Percentiles rank a stretch among this genome's conserved stretches.
Conservation (phyloP, 2,329 filamentous ascomycete species). For the Karstenula rhodostoma region DNA sequence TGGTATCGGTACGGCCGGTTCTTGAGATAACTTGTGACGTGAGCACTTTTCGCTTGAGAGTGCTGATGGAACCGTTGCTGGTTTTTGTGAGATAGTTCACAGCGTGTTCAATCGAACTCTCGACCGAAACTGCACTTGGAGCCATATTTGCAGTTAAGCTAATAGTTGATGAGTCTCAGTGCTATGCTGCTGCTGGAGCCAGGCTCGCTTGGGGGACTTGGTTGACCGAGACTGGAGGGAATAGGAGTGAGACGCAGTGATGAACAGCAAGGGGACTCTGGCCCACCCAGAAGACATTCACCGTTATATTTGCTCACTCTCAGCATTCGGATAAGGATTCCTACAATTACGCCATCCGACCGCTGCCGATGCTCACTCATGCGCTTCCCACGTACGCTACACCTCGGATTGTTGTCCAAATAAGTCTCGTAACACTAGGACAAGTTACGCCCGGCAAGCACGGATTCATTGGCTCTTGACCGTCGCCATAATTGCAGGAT, state of each 20-base stretch:
- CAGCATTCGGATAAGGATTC: not conserved
- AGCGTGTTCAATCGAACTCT: not conserved
- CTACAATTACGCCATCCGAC: not conserved
- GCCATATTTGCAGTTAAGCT: not conserved
- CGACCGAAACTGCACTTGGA: constrained; percentile 5
- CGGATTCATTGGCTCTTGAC: not conserved
- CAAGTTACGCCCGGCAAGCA: not conserved
- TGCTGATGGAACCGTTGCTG: not conserved
- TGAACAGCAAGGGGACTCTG: not conserved
- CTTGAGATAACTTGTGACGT: not conserved
- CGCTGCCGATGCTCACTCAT: not conserved
- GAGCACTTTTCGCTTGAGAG: not conserved
- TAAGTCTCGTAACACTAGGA: not conserved
- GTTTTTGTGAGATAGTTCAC: not conserved
- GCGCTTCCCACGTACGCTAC: not conserved
- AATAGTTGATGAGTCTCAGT: not conserved
- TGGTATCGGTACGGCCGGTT: not conserved
- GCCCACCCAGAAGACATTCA: not conserved
- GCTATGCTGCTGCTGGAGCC: too few relatives aligned
- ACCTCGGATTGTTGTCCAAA: not conserved
- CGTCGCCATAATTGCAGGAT: not conserved
- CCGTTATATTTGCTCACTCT: not conserved
- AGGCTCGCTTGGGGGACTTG: not conserved
- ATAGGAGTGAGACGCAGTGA: too few relatives aligned
- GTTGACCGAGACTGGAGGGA: not conserved